Conservation (phyloP, 2,329 filamentous ascomycete species). For the Camillea tinctor region DNA sequence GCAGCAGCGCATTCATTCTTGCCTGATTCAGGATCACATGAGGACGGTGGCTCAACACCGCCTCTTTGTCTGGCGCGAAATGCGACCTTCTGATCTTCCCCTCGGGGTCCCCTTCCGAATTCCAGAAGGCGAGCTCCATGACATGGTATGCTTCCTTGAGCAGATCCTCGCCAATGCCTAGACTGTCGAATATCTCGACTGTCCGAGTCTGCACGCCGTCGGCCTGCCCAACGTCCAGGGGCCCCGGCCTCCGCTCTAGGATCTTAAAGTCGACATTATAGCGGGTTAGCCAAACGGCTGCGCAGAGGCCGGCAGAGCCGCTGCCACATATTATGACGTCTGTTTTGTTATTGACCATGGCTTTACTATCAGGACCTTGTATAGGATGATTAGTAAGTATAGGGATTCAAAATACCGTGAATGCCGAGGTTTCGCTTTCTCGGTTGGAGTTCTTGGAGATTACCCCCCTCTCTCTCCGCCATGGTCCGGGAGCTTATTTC, state of each 20-base stretch:
- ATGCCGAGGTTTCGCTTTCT: not conserved
- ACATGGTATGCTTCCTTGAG: slow-evolving; percentile 58
- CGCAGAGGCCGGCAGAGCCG: slow-evolving; percentile 61
- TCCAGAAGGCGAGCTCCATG: slow-evolving; percentile 58
- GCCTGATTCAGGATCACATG: slow-evolving; percentile 59
- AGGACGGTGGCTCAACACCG: slow-evolving; percentile 51
- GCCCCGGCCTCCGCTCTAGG: slow-evolving; percentile 55
- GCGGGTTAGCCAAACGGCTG: slow-evolving; percentile 59
- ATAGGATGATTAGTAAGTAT: not conserved
- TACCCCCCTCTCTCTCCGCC: not conserved
- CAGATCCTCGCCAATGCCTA: slow-evolving; percentile 53
- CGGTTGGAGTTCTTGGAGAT: not conserved
- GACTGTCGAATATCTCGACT: slow-evolving; percentile 61
- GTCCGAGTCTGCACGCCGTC: slow-evolving; percentile 62
- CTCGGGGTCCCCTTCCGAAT: slow-evolving; percentile 24
- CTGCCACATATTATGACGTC: slow-evolving; percentile 62
- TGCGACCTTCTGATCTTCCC: slow-evolving; percentile 44
- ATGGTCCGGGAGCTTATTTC: not conserved
- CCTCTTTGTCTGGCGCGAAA: slow-evolving; percentile 52
- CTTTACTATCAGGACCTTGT: not conserved
- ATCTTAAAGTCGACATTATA: slow-evolving; percentile 56
- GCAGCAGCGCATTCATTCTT: slow-evolving; percentile 51
- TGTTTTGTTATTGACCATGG: slow-evolving; percentile 14
- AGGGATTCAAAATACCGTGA: not conserved
- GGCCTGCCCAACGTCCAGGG: slow-evolving; percentile 58